Conservation (phyloP, 1,139 yeast species). For the Yamadazyma sp. region DNA sequence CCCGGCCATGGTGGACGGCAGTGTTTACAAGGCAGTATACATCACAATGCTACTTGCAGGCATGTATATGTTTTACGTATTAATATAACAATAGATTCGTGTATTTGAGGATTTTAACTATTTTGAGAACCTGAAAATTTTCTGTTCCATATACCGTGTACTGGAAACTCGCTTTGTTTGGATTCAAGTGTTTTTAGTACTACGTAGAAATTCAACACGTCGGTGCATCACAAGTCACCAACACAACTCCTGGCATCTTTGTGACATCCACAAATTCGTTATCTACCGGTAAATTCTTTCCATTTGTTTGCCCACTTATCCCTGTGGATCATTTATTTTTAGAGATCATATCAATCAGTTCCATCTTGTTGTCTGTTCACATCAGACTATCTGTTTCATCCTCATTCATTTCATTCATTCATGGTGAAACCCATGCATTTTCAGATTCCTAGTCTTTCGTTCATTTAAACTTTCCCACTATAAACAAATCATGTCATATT, state of each 20-base stretch:
- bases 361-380: too few relatives aligned
- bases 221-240: too few relatives aligned
- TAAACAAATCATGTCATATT: neutral
- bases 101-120: neutral
- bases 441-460: neutral
- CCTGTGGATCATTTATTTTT: too few relatives aligned
- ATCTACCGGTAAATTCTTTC: too few relatives aligned
- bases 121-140: neutral
- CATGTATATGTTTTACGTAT: conserved; percentile 4
- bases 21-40: conserved; percentile 5
- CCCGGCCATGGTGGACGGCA: conserved; percentile 43
- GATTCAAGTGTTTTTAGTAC: too few relatives aligned
- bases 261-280: too few relatives aligned
- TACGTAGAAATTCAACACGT: too few relatives aligned
- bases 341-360: too few relatives aligned
- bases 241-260: too few relatives aligned
- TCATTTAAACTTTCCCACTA: neutral
- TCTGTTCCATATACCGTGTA: neutral
- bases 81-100: conserved; percentile 1
- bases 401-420: neutral
- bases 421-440: neutral
- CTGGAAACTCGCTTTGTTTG: conserved; percentile 2
- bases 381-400: too few relatives aligned
- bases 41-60: conserved; percentile 9
- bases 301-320: too few relatives aligned